These are phyloP conservation scores for Erysimum cheiranthoides DNA, from an alignment of 345 rosid species.

Conservation along the genomic window DNA sequence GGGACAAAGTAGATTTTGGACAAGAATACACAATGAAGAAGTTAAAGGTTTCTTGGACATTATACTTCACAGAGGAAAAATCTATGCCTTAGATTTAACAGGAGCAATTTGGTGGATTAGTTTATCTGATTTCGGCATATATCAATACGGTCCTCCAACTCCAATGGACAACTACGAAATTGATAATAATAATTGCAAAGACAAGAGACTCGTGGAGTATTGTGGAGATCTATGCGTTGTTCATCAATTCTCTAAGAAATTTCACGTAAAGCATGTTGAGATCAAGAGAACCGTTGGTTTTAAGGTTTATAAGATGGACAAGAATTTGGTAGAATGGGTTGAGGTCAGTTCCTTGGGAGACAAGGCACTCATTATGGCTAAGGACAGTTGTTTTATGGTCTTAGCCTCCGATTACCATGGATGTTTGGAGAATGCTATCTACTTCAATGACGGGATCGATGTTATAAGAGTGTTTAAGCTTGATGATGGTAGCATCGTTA, in stretches of 20 bases:
- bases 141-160: background rate
- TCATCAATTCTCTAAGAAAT: background rate
- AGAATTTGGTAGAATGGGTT: background rate
- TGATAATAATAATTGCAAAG: background rate
- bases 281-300: background rate
- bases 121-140: background rate
- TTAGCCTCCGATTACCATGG: background rate
- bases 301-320: background rate
- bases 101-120: conserved; percentile 21
- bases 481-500: background rate
- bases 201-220: conserved; percentile 19
- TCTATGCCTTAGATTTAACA: conserved; percentile 13
- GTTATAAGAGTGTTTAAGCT: background rate
- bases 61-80: background rate
- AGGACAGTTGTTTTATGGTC: conserved; percentile 1
- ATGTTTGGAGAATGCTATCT: conserved; percentile 7
- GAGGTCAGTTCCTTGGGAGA: conserved; percentile 9
- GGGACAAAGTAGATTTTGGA: background rate
- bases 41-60: background rate
- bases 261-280: fast-evolving
- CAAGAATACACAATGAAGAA: background rate
- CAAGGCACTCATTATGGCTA: conserved; percentile 10
- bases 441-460: background rate
- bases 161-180: background rate
- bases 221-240: conserved; percentile 18